Base-by-base conservation (phyloP, 257 asterid species). In the Primulina eburnea region DNA sequence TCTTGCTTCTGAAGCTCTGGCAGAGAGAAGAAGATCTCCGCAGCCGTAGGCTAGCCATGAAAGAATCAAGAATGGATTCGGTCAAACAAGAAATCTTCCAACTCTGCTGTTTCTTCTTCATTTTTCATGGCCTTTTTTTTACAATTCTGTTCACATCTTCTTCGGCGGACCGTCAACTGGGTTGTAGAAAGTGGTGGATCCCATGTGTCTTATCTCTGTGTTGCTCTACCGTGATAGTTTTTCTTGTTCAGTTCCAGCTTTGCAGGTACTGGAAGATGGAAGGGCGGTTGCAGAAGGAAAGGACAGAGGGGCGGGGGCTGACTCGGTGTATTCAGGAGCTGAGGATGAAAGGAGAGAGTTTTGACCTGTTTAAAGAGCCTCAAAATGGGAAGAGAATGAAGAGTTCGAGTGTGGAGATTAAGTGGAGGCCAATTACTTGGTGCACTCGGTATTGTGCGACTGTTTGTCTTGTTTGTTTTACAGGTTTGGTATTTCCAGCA, bases 401-500 rank as follows among this genome's bases (percentile, higher is more conserved):
- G 85, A 94, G 99, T 75, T 94, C 99, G 5, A 94, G 99, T 52
- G 99, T 89, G 82, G 99, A 94, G 90, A 88, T 91, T 74, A 94
- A 85, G 70, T 91, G 97, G 97, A 86, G 78, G 83, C 95, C 96
- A 4, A 37, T 94, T 47, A 75, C 87, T 58, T 91, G 94, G 96
- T 80, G 86, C 71, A 85, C 88, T 52, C 85, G 75, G 50, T 81
- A 86, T 68, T 70, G 84, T 32, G 80, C 84, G 28, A 80, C 90
- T 47, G 81, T 89, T 35, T 64, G 76, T 60, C 96, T 93, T n/a
- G 55, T 85, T 64, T 83, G 82, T 72, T 82, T 89, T 75, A 68
- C 96, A 53, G 92, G 86, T 33, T 68, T 94, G 72, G 67, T 80
- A 57, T 73, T 88, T 73, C 87, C 92, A 40, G 76, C 68, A 58